Conservation (phyloP, 305 asterid species). For the Caryopteris hybrid region DNA sequence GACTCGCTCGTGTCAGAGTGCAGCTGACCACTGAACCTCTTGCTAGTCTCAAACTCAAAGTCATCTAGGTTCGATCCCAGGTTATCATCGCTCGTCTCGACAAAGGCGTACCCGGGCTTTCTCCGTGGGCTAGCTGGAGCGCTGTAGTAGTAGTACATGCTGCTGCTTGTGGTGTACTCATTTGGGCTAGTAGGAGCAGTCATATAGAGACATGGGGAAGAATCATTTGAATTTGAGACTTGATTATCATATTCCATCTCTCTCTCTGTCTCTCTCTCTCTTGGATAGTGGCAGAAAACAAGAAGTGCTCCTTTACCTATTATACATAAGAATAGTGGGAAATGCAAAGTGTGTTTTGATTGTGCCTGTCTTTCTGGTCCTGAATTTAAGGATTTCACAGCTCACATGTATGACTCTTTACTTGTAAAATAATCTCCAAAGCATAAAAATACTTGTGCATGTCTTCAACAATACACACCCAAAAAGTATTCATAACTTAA, state of each 20-base stretch:
- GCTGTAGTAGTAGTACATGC: constrained; percentile 41
- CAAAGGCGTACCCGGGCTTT: background rate
- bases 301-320: too few relatives aligned
- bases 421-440: constrained; percentile 40
- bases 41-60: constrained; percentile 63
- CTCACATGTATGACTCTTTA: constrained; percentile 31
- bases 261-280: background rate
- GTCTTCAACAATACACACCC: constrained; percentile 30
- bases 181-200: constrained; percentile 54
- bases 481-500: constrained; percentile 23
- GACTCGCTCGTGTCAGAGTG: constrained; percentile 13
- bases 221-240: constrained; percentile 18
- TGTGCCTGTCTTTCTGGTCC: constrained; percentile 29
- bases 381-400: constrained; percentile 51
- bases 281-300: constrained; percentile 26
- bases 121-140: constrained; percentile 55
- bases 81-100: too few relatives aligned
- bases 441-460: constrained; percentile 28
- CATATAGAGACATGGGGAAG: constrained; percentile 35
- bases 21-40: constrained; percentile 22
- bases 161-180: constrained; percentile 1
- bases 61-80: constrained; percentile 26
- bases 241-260: constrained; percentile 29
- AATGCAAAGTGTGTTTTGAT: constrained; percentile 15
- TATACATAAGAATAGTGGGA: too few relatives aligned